Conservation (phyloP, 495 filamentous ascomycete genomes). For the Tirmania nivea region DNA sequence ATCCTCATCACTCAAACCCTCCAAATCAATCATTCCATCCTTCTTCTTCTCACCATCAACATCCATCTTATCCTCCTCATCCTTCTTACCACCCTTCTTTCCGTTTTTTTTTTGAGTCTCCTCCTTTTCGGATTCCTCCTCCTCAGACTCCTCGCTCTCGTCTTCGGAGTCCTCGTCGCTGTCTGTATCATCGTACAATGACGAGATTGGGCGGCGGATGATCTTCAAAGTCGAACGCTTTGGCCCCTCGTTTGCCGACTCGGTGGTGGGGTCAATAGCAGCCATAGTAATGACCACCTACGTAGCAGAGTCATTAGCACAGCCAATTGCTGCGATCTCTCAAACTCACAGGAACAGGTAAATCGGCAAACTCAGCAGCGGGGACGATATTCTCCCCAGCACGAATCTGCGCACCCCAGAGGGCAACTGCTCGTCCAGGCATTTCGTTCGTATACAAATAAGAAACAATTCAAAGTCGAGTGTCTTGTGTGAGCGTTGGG, state of each 20-base stretch:
- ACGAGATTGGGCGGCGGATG: constrained; percentile 35
- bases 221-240: constrained; percentile 77
- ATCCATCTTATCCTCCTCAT: constrained; percentile 43
- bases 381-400: constrained; percentile 54
- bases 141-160: constrained; percentile 30
- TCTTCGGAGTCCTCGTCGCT: constrained; percentile 7
- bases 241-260: constrained; percentile 39
- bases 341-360: constrained; percentile 58
- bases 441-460: not conserved
- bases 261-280: constrained; percentile 74
- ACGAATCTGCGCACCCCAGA: constrained; percentile 78
- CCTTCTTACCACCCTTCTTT: constrained; percentile 41
- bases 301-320: not conserved
- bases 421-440: constrained; percentile 33
- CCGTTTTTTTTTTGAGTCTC: constrained; percentile 58
- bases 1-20: constrained; percentile 40
- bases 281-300: constrained; percentile 97
- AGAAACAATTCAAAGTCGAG: no score
- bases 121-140: constrained; percentile 43
- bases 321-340: not conserved
- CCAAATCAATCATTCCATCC: constrained; percentile 30
- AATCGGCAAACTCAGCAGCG: constrained; percentile 35
- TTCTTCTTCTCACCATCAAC: constrained; percentile 35
- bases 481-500: no score
- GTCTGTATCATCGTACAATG: not conserved